Evolutionary conservation across 306 rosid species (phyloP).

Genomic region (Prunus persica): DNA sequence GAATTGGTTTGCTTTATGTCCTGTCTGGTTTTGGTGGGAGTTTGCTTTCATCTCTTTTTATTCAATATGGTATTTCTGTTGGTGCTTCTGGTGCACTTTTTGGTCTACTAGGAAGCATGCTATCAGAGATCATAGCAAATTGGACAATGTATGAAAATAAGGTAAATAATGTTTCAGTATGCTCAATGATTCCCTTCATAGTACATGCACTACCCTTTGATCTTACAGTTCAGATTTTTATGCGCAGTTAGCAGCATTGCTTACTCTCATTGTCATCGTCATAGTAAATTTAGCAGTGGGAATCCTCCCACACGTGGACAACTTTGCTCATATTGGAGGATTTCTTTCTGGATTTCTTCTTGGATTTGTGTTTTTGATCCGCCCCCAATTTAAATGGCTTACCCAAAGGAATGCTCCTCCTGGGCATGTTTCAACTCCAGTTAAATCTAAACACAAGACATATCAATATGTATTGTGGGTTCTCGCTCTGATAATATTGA

Average conservation of each 20-base stretch:
- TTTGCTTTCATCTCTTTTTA: conserved; percentile 67
- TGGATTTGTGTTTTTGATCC: conserved; percentile 66
- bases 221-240: conserved; percentile 24
- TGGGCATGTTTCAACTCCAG: conserved; percentile 24
- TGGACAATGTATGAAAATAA: conserved; percentile 85
- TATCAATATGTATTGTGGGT: conserved; percentile 70
- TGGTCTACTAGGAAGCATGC: conserved; percentile 87
- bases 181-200: conserved; percentile 10
- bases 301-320: conserved; percentile 87
- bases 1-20: conserved; percentile 66
- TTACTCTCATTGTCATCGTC: conserved; percentile 55
- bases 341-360: conserved; percentile 83
- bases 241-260: conserved; percentile 64
- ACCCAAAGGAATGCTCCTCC: conserved; percentile 35
- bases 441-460: conserved; percentile 57
- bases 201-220: background rate
- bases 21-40: conserved; percentile 85
- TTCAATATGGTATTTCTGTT: conserved; percentile 64
- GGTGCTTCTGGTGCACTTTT: conserved; percentile 95
- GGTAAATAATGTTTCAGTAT: conserved; percentile 43
- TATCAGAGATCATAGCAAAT: conserved; percentile 78
- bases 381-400: conserved; percentile 76
- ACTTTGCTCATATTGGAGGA: conserved; percentile 89
- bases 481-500: conserved; percentile 50
- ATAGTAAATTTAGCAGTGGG: conserved; percentile 72